Conservation (phyloP, 164 flowering plant species). For the Annona cherimola region DNA sequence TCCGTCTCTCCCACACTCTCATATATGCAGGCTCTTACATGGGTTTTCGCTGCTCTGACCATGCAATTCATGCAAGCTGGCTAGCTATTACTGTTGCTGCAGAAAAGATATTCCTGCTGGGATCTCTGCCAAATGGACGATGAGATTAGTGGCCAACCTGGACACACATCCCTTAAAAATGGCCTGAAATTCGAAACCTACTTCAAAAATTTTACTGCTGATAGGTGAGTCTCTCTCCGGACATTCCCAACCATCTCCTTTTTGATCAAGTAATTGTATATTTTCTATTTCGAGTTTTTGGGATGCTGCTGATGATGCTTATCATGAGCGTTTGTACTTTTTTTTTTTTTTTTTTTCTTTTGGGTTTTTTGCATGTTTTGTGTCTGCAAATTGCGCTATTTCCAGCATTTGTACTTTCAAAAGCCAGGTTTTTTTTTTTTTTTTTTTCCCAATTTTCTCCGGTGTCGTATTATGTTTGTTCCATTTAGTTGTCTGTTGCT, state of each 20-base stretch:
- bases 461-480: neutral
- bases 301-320: neutral
- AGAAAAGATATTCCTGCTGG: constrained; percentile 21
- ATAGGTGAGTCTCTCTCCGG: constrained; percentile 15
- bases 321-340: neutral
- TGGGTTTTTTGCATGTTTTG: neutral
- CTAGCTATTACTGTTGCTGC: constrained; percentile 19
- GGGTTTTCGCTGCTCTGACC: constrained; percentile 9
- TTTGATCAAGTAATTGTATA: neutral
- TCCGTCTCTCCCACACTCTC: neutral
- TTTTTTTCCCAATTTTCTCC: neutral
- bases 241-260: no score
- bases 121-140: constrained; percentile 27
- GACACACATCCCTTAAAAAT: constrained; percentile 12
- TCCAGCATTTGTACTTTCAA: neutral
- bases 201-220: constrained; percentile 8
- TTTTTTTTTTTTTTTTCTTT: neutral
- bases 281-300: neutral
- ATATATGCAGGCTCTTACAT: constrained; percentile 15
- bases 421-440: neutral
- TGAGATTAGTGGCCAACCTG: constrained; percentile 4
- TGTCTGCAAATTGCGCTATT: neutral
- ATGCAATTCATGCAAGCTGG: constrained; percentile 28
- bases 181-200: constrained; percentile 1
- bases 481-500: neutral